A percentile compares a stretch with the other conserved stretches of the same genome.
Evolutionary conservation across 768 basidiomycete species (phyloP).

Genomic region (Mycena leptocephala): DNA sequence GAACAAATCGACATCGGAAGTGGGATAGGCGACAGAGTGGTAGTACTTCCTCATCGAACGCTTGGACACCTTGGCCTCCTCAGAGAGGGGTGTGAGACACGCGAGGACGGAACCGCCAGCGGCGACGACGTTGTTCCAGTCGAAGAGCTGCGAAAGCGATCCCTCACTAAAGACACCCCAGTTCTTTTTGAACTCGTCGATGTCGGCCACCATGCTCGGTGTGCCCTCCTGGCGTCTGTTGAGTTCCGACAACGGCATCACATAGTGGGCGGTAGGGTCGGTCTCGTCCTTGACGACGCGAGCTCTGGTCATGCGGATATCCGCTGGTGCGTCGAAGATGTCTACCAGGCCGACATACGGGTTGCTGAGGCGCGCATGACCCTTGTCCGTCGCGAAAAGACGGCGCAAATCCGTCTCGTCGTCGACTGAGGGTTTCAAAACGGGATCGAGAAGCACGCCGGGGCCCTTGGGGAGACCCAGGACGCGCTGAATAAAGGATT

Average conservation of each 20-base stretch:
- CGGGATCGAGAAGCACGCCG: slow-evolving; percentile 58
- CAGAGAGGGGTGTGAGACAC: slow-evolving; percentile 67
- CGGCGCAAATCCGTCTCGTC: slow-evolving; percentile 71
- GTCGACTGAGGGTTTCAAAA: slow-evolving; percentile 68
- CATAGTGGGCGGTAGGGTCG: slow-evolving; percentile 63
- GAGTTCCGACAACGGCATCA: slow-evolving; percentile 66
- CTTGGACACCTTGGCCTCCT: slow-evolving; percentile 66
- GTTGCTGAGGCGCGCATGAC: slow-evolving; percentile 60
- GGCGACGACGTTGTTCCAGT: slow-evolving; percentile 79
- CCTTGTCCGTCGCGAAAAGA: slow-evolving; percentile 69
- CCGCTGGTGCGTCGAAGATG: slow-evolving; percentile 66
- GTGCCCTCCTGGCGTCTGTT: slow-evolving; percentile 66
- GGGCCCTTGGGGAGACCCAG: slow-evolving; percentile 30
- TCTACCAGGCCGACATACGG: slow-evolving; percentile 74
- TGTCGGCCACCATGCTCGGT: slow-evolving; percentile 62
- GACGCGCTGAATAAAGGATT: slow-evolving; percentile 40
- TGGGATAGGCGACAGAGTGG: slow-evolving; percentile 69
- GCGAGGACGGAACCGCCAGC: slow-evolving; percentile 76
- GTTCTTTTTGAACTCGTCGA: slow-evolving; percentile 76
- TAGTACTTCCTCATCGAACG: slow-evolving; percentile 71
- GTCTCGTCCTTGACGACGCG: slow-evolving; percentile 61
- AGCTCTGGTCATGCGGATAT: slow-evolving; percentile 66
- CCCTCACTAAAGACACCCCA: slow-evolving; percentile 77
- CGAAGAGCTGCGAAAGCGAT: slow-evolving; percentile 69
- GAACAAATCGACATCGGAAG: slow-evolving; percentile 77